Evolutionary conservation across 148 eudicot species (phyloP), one percentile per base, ranked within the genome.

Genomic region (Cornus kousa): DNA sequence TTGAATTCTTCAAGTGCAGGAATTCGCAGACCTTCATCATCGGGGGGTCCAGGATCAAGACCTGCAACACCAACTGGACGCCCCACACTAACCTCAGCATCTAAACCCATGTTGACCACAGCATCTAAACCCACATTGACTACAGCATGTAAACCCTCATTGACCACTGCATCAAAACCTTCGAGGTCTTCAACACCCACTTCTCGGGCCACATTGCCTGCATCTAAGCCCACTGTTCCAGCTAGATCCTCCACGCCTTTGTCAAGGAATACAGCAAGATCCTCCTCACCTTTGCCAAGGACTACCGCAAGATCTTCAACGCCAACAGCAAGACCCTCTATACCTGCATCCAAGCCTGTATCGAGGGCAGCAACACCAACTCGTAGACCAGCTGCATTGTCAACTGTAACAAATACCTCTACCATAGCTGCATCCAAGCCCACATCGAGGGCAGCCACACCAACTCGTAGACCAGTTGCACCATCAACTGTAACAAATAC

Each of bases 281-380:
- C 80, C 43, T 83, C 86, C 73, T 73, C 83, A 66, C 82, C 86
- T 53, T n/a, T 17, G 66, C 31, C 79, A 68, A 81, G 80, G 59
- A 17, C 82, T 53, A 60, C 65, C 12, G 72, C 82, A 12, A 80
- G 87, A 17, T 72, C 83, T 22, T 82, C 87, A n/a, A 82, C 89
- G 8, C 87, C 89, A 14, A 77, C 83, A 20, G 73, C 83, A 28
- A 72, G 82, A 68, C 40, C 84, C 43, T 82, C 82, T 0, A 31
- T 77, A 31, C 70, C 77, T 2, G 68, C 79, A 20, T 84, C 86
- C 70, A 87, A 80, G 79, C 46, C 87, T 9, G 12, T 39, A 43
- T 40, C 89, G 31, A 84, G 84, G 77, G 80, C 87, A 28, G 24
- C 88, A 68, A 85, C 87, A 50, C 90, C 88, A n/a, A 84, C 84